Conservation (phyloP, 352 stramenopile species). For the Phytopythium montanum region DNA sequence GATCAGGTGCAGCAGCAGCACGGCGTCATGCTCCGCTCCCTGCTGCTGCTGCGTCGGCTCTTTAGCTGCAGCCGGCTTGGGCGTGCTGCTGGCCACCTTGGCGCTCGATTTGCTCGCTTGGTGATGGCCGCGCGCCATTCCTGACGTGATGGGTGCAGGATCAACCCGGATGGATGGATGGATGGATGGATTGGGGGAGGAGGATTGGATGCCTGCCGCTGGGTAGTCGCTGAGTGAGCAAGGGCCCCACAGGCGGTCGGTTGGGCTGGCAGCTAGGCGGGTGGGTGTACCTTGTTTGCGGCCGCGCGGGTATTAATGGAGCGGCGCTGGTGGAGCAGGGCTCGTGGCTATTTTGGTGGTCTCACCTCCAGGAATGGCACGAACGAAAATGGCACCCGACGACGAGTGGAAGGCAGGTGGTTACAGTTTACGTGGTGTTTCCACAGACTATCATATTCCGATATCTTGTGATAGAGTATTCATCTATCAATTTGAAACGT, state of each 20-base stretch:
- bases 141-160: too few species aligned
- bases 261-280: not conserved
- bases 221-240: slow-evolving; percentile 6
- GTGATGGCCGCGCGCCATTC: slow-evolving; percentile 1
- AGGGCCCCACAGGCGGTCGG: not conserved
- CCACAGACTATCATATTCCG: too few species aligned
- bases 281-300: not conserved
- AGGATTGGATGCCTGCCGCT: not conserved
- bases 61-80: not conserved
- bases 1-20: slow-evolving; percentile 56
- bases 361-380: too few species aligned
- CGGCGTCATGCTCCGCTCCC: slow-evolving; percentile 11
- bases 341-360: too few species aligned
- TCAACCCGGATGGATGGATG: not conserved
- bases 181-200: not conserved
- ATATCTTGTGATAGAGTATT: too few species aligned
- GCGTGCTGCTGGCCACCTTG: not conserved
- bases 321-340: too few species aligned
- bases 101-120: not conserved
- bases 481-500: too few species aligned
- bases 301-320: slow-evolving; percentile 10
- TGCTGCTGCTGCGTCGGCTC: not conserved
- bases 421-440: too few species aligned
- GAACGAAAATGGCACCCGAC: too few species aligned
- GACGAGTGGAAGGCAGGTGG: too few species aligned